Conservation (phyloP, 179 eudicot species). For the Amaranthus tricolor region DNA sequence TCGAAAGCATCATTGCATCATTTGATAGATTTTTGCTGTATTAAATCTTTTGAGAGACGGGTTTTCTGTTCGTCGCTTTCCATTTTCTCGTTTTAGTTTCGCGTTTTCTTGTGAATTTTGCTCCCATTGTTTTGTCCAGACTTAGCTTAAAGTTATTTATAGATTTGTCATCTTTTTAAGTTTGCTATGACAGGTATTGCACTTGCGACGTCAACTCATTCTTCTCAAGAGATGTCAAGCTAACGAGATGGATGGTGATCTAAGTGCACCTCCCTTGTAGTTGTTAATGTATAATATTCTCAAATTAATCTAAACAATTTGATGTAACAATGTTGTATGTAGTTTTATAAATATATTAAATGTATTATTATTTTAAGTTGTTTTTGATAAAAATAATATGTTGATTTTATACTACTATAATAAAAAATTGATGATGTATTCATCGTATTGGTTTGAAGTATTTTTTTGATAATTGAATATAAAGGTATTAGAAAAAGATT, state of each 20-base stretch:
- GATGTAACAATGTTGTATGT: too few species aligned
- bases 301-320: too few species aligned
- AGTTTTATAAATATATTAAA: too few species aligned
- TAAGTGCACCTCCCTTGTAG: conserved; percentile 47
- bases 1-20: too few species aligned
- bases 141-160: background rate
- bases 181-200: conserved; percentile 56
- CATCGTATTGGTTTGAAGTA: too few species aligned
- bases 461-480: too few species aligned
- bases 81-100: background rate
- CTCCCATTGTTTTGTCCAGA: background rate
- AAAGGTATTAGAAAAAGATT: too few species aligned
- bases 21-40: too few species aligned
- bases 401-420: too few species aligned
- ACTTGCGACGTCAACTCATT: conserved; percentile 78
- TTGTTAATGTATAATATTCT: background rate
- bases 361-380: too few species aligned
- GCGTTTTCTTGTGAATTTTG: background rate
- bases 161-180: conserved; percentile 15
- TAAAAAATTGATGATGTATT: too few species aligned
- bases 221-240: conserved; percentile 75
- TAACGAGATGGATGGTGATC: conserved; percentile 65
- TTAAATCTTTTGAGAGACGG: background rate
- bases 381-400: too few species aligned
- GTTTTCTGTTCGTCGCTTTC: background rate